phyloP scores from a whole-genome alignment of 345 rosid genomes.

The Populus davidiana region DNA sequence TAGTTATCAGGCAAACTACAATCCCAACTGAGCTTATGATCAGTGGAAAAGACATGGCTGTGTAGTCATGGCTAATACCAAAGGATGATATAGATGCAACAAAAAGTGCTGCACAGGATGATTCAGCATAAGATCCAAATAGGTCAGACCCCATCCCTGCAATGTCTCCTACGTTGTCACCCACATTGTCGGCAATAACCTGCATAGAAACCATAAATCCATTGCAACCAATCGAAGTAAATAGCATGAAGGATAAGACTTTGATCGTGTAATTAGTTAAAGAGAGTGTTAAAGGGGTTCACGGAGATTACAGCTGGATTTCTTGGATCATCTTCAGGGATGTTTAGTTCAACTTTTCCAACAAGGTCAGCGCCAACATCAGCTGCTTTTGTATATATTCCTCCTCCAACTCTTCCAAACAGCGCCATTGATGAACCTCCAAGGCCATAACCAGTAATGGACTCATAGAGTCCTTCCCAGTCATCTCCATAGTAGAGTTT shows the following conservation, averaged over 20 bases:
- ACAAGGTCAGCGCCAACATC: slow-evolving; percentile 76
- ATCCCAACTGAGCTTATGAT: slow-evolving; percentile 61
- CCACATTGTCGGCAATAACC: slow-evolving; percentile 77
- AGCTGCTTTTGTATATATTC: slow-evolving; percentile 63
- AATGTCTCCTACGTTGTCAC: slow-evolving; percentile 72
- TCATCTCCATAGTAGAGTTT: slow-evolving; percentile 66
- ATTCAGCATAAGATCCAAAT: slow-evolving; percentile 67
- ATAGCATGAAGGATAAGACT: not conserved
- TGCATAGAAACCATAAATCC: slow-evolving; percentile 16
- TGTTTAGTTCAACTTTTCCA: slow-evolving; percentile 59
- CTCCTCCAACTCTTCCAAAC: slow-evolving; percentile 71
- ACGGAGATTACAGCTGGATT: slow-evolving; percentile 56
- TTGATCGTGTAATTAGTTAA: not conserved
- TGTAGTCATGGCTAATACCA: slow-evolving; percentile 47
- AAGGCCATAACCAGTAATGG: slow-evolving; percentile 68
- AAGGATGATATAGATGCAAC: slow-evolving; percentile 67
- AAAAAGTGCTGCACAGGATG: slow-evolving; percentile 68
- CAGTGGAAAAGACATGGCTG: slow-evolving; percentile 63
- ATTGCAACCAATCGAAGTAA: not conserved
- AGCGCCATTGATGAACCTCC: slow-evolving; percentile 73
- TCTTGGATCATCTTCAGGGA: slow-evolving; percentile 68
- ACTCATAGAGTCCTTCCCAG: slow-evolving; percentile 71
- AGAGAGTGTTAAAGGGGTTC: not conserved
- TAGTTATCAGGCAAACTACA: slow-evolving; percentile 55
- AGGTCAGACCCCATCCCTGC: slow-evolving; percentile 74